Evolutionary conservation across 192 early-diverging fungal species (phyloP).

Genomic region (Coemansia sp.): DNA sequence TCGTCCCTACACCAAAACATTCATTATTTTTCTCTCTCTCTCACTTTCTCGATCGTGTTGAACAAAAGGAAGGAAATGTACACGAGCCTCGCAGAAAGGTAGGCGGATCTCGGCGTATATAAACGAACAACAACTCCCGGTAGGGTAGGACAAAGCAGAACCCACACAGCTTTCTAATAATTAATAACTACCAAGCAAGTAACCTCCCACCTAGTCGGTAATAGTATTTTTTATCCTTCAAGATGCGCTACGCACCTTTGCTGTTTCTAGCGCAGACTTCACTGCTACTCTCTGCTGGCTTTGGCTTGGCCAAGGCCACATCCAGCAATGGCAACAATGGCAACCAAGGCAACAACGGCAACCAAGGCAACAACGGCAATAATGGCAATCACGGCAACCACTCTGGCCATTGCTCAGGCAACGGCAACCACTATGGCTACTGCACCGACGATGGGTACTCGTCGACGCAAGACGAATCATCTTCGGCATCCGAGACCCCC

Average conservation of each 20-base stretch:
- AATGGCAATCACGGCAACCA: not conserved
- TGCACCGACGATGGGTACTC: not conserved
- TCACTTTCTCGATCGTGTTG: not conserved
- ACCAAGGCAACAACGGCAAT: not conserved
- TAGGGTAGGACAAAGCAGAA: no score
- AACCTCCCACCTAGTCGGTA: not conserved
- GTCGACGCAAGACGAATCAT: not conserved
- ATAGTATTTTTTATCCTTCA: not conserved
- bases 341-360: not conserved
- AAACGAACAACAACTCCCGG: not conserved
- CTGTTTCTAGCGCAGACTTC: conserved; percentile 10
- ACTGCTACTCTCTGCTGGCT: conserved; percentile 3
- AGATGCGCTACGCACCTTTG: conserved; percentile 20
- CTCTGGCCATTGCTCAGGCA: not conserved
- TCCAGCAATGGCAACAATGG: not conserved
- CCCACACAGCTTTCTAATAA: not conserved
- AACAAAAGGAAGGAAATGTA: not conserved
- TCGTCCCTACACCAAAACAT: not conserved
- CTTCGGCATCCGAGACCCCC: not conserved
- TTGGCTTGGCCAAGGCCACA: not conserved
- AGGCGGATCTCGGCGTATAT: no score
- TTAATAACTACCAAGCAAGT: not conserved
- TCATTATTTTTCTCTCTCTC: not conserved
- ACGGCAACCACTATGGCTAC: not conserved
- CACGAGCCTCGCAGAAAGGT: no score